Conservation (phyloP, 2,329 filamentous ascomycete genomes). For the Microdochium nivale region DNA sequence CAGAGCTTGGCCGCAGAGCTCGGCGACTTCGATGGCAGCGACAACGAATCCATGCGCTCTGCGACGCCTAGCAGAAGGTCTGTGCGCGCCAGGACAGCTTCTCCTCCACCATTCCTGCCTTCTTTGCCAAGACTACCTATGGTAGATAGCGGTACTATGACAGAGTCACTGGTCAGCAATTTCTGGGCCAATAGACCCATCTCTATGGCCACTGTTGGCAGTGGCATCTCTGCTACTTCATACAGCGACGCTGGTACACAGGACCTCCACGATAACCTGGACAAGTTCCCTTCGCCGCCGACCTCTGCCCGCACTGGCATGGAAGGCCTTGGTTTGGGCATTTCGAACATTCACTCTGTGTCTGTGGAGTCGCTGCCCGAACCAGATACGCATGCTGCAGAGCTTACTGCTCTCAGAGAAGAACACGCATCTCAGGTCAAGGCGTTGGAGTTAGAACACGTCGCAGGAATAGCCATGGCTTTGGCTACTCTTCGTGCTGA, state of each 20-base stretch:
- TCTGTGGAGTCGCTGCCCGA: constrained; percentile 24
- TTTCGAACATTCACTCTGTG: constrained; percentile 36
- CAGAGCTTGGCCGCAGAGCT: constrained; percentile 91
- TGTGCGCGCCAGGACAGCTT: constrained; percentile 27
- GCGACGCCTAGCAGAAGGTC: constrained; percentile 47
- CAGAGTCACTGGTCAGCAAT: constrained; percentile 36
- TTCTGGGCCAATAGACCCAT: constrained; percentile 20
- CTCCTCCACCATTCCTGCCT: constrained; percentile 41
- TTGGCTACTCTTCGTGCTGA: constrained; percentile 5
- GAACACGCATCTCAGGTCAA: constrained; percentile 17
- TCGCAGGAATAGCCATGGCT: constrained; percentile 11
- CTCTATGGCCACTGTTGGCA: constrained; percentile 33
- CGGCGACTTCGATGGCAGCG: constrained; percentile 67
- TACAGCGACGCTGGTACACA: constrained; percentile 47
- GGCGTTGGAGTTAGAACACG: constrained; percentile 14
- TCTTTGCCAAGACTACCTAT: constrained; percentile 42
- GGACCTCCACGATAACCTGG: constrained; percentile 42
- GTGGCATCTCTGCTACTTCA: constrained; percentile 37
- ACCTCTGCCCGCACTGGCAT: constrained; percentile 26
- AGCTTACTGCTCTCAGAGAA: constrained; percentile 21
- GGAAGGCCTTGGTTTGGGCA: constrained; percentile 19
- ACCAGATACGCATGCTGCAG: constrained; percentile 18
- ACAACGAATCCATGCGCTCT: constrained; percentile 55
- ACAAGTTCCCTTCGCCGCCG: constrained; percentile 46
- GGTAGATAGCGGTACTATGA: constrained; percentile 54